Evolutionary conservation across 345 rosid genomes (phyloP).

Genomic region (Psidium friedrichsthalianum): DNA sequence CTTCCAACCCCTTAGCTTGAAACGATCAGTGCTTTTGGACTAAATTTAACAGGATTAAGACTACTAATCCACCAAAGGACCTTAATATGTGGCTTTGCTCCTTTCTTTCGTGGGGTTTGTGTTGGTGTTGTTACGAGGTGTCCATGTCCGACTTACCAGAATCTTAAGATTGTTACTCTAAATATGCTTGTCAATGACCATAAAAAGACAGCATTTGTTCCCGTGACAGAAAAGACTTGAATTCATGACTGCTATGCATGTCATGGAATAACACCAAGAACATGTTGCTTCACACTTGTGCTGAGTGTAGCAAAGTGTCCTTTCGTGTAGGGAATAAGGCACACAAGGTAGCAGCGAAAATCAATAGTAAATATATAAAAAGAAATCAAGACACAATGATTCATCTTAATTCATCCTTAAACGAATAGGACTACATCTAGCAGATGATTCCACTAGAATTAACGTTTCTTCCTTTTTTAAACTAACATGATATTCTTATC

Average conservation of each 20-base stretch:
- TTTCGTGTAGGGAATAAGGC: too few species aligned
- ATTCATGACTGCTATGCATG: not conserved
- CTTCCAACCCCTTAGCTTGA: too few species aligned
- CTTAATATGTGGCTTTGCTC: not conserved
- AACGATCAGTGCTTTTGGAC: not conserved
- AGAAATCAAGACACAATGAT: too few species aligned
- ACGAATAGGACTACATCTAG: too few species aligned
- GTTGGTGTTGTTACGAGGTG: not conserved
- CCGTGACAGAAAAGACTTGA: not conserved
- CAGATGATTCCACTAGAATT: too few species aligned
- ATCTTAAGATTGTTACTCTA: not conserved
- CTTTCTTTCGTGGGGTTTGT: not conserved
- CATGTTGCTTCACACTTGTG: not conserved
- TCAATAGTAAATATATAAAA: too few species aligned
- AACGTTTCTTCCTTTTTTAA: too few species aligned
- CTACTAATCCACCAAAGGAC: not conserved
- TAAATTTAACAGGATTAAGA: not conserved
- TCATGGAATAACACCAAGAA: not conserved
- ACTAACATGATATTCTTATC: too few species aligned
- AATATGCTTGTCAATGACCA: not conserved
- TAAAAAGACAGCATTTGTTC: not conserved
- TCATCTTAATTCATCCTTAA: too few species aligned
- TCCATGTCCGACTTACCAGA: not conserved
- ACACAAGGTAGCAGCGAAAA: too few species aligned
- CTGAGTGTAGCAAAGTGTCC: not conserved